Evolutionary conservation across 768 basidiomycete genomes (phyloP), one percentile per base, ranked within the genome.

Genomic region (Naganishia antarctica): DNA sequence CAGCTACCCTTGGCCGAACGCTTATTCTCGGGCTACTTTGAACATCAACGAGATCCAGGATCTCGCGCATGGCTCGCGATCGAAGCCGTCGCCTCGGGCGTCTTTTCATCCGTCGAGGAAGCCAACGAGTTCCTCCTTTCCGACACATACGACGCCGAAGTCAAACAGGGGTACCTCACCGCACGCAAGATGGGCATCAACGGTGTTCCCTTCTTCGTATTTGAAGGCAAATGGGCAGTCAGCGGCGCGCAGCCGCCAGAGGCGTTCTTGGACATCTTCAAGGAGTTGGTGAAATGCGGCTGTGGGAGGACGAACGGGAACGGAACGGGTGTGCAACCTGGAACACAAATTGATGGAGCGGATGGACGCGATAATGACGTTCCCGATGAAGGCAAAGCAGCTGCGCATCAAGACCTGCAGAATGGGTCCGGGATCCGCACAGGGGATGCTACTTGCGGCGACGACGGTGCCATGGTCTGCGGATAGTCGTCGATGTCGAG

Each of bases 201-300:
- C 5, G 88, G 89, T 41, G 87, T 91, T 3, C 89, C 89, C 8
- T 84, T 89, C 80, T 86, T 84, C 28, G 83, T 90, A 70, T 86
- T 90, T 69, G 85, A 89, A 73, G 83, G 84, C 13, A 86, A 85
- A 72, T 90, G 87, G 85, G 87, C 85, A 5, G 82, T 89, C 28
- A 85, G 83, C 53, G 88, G 88, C 9, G 85, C 85, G 11, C 88
- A 89, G 76, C 83, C 83, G 4, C 81, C 85, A 46, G 87, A 88
- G 44, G 84, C 85, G 2, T 89, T 84, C 71, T 32, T 67, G 47
- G 51, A 67, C 6, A 61, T 67, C 5, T 67, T 67, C 34, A n/a
- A 63, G 26, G 40, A 53, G 43, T 28, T 67, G 26, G 50, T 51
- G 23, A 63, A 67, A 18, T 57, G 53, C 23, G 53, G 53, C 21